These are phyloP conservation scores for Chamaecrista fasciculata DNA, from an alignment of 306 rosid species.

Conservation along the genomic window DNA sequence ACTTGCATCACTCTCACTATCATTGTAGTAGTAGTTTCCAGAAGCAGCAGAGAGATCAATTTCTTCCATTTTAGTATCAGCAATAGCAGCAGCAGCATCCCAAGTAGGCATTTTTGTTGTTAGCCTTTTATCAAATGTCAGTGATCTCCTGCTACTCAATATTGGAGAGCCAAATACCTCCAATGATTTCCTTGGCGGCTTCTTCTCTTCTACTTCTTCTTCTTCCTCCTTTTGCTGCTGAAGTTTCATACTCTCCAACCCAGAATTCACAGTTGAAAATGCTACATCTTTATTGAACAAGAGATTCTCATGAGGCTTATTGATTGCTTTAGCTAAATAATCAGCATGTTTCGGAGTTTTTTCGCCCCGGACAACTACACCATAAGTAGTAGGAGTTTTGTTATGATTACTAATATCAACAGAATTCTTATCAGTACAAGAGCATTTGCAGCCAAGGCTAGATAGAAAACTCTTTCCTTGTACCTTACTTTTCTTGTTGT, in stretches of 20 bases:
- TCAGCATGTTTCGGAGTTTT: conserved; percentile 23
- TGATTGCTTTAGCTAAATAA: conserved; percentile 32
- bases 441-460: conserved; percentile 57
- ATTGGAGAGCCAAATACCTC: conserved; percentile 77
- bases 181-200: conserved; percentile 52
- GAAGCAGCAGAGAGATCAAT: conserved; percentile 27
- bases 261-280: conserved; percentile 34
- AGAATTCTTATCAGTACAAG: conserved; percentile 62
- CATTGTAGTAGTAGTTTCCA: conserved; percentile 38
- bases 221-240: conserved; percentile 34
- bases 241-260: conserved; percentile 27
- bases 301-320: conserved; percentile 31
- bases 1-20: conserved; percentile 80
- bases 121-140: conserved; percentile 54
- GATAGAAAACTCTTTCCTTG: conserved; percentile 51
- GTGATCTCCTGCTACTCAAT: conserved; percentile 38
- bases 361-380: conserved; percentile 31
- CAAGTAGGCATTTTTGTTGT: conserved; percentile 34
- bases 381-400: conserved; percentile 19
- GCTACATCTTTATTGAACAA: conserved; percentile 29
- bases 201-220: too few relatives aligned
- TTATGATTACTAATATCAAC: conserved; percentile 50
- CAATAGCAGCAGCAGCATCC: conserved; percentile 17
- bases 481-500: conserved; percentile 24
- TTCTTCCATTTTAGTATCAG: conserved; percentile 36